A percentile compares a stretch with the other conserved stretches of the same genome.
Conservation (phyloP, 2,329 filamentous ascomycete species). For the Camillea tinctor region DNA sequence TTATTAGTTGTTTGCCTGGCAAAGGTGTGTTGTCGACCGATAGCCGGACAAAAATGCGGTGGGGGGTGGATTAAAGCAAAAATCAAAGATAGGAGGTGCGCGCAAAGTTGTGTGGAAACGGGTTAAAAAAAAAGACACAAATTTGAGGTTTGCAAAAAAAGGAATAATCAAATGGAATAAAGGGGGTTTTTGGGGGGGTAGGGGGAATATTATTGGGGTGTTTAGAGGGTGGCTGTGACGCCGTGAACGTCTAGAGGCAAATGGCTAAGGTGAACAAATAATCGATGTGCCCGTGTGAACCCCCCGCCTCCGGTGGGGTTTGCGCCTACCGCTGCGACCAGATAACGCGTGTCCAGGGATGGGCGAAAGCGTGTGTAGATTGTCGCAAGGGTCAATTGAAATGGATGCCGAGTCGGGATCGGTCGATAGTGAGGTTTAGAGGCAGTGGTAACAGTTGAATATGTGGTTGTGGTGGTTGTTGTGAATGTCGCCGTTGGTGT, state of each 20-base stretch:
- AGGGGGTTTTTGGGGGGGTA: conserved; percentile 7
- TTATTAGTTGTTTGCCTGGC: conserved; percentile 9
- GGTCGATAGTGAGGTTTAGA: conserved; percentile 20
- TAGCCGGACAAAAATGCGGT: conserved; percentile 14
- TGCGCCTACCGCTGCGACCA: conserved; percentile 32
- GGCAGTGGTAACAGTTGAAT: conserved; percentile 13
- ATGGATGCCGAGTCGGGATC: conserved; percentile 21
- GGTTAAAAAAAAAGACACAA: background rate
- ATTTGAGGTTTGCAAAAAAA: background rate
- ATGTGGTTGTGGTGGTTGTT: conserved; percentile 18
- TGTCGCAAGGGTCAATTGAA: conserved; percentile 30
- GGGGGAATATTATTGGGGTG: conserved; percentile 1
- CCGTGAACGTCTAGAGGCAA: background rate
- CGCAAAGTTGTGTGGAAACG: background rate
- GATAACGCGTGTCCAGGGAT: conserved; percentile 26
- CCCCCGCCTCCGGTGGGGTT: conserved; percentile 36
- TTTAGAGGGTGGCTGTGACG: background rate
- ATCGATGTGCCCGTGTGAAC: conserved; percentile 24
- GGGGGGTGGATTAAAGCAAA: background rate
- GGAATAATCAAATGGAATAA: background rate
- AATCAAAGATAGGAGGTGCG: background rate
- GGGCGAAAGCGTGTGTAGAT: conserved; percentile 11
- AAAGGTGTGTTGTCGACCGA: background rate
- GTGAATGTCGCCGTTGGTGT: conserved; percentile 1
- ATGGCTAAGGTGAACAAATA: background rate